phyloP scores from a whole-genome alignment of 305 asterid species.

The Fraxinus paxiana region DNA sequence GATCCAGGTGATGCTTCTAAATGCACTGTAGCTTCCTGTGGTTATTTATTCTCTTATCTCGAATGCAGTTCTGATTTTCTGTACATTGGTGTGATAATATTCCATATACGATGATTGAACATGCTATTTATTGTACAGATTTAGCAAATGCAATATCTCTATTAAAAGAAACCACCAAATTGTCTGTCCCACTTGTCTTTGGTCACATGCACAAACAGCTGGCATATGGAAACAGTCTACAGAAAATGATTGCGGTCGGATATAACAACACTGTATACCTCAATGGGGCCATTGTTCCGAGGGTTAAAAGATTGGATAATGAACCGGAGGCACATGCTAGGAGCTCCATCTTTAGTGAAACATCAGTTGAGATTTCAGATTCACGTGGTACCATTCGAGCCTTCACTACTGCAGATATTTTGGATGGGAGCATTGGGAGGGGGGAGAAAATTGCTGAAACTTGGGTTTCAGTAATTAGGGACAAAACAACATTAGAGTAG shows the following conservation, averaged over 20 bases:
- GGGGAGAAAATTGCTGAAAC: conserved; percentile 62
- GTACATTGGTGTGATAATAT: background rate
- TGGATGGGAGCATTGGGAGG: conserved; percentile 34
- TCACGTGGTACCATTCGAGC: conserved; percentile 53
- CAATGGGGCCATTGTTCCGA: conserved; percentile 81
- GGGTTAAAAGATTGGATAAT: conserved; percentile 38
- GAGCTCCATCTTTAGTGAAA: conserved; percentile 19
- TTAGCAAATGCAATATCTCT: conserved; percentile 60
- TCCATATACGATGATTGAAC: background rate
- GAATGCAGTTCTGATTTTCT: background rate
- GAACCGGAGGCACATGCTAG: conserved; percentile 24
- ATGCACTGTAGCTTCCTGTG: background rate
- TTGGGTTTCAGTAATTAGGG: conserved; percentile 73
- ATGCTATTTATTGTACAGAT: conserved; percentile 46
- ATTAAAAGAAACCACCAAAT: conserved; percentile 45
- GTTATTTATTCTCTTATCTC: background rate
- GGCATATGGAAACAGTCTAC: conserved; percentile 55
- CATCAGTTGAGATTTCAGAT: conserved; percentile 23
- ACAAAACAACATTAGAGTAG: conserved; percentile 34
- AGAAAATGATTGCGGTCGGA: conserved; percentile 75
- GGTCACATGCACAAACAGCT: conserved; percentile 90
- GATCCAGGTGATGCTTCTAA: conserved; percentile 63
- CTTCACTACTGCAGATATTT: conserved; percentile 59
- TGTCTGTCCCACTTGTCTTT: conserved; percentile 60
- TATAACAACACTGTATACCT: conserved; percentile 58